Percentiles rank a stretch among this genome's conserved stretches.
Conservation (phyloP, 192 early-diverging fungal species). For the Gaertneriomyces sp. region DNA sequence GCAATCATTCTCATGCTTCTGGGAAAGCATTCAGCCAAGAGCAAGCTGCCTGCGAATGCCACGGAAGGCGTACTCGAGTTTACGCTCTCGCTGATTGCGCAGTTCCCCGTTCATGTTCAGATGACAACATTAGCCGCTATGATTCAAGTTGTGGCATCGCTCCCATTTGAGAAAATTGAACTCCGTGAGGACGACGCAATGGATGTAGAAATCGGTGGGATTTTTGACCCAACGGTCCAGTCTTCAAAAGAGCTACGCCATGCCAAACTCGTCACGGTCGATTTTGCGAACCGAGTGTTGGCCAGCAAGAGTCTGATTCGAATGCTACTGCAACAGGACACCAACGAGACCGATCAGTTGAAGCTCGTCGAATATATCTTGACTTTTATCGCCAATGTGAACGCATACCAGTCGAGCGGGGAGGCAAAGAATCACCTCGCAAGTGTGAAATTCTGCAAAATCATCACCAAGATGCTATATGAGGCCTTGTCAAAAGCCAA, state of each 20-base stretch:
- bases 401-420: conserved; percentile 34
- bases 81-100: conserved; percentile 62
- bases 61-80: conserved; percentile 71
- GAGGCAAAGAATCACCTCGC: conserved; percentile 2
- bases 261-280: conserved; percentile 58
- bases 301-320: conserved; percentile 30
- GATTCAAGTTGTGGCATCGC: conserved; percentile 28
- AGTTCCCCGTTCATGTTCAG: conserved; percentile 67
- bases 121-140: conserved; percentile 60
- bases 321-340: conserved; percentile 30
- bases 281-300: conserved; percentile 53
- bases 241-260: conserved; percentile 56
- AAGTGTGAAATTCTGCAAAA: conserved; percentile 10
- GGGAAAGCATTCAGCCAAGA: conserved; percentile 62
- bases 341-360: conserved; percentile 46
- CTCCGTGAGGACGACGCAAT: background rate
- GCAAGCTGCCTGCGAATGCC: conserved; percentile 46
- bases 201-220: conserved; percentile 4
- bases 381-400: conserved; percentile 53
- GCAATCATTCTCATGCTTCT: conserved; percentile 70
- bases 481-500: conserved; percentile 73
- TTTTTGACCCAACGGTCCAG: conserved; percentile 1
- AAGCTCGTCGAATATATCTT: conserved; percentile 54
- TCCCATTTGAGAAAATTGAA: conserved; percentile 27
- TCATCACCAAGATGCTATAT: conserved; percentile 54